These are phyloP conservation scores for Hyphodiscus hymeniophilus DNA, from an alignment of 495 filamentous ascomycete species.

Conservation along the genomic window DNA sequence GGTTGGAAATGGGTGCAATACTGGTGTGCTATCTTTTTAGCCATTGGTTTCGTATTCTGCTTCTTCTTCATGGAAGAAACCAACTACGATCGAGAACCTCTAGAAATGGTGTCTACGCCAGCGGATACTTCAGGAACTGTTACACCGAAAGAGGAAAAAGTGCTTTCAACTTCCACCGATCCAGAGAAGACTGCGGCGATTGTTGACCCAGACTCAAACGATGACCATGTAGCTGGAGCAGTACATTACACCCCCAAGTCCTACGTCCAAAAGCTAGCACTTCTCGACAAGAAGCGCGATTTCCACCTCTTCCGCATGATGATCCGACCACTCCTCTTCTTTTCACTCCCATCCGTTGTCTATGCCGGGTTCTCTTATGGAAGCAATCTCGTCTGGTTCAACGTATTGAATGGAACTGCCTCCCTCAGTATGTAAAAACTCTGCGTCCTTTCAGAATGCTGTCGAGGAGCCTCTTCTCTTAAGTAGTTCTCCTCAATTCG, in stretches of 20 bases:
- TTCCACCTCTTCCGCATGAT: constrained; percentile 35
- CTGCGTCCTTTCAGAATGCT: too few species aligned
- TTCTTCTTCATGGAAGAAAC: constrained; percentile 69
- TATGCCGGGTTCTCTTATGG: constrained; percentile 62
- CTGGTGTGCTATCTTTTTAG: constrained; percentile 56
- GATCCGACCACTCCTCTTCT: constrained; percentile 28
- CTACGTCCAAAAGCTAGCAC: constrained; percentile 46
- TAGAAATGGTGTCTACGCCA: constrained; percentile 21
- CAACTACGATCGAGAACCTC: constrained; percentile 42
- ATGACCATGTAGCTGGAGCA: neutral
- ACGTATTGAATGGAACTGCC: constrained; percentile 56
- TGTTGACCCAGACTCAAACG: neutral
- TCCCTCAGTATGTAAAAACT: constrained; percentile 37
- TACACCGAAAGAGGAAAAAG: constrained; percentile 4
- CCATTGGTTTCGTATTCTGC: constrained; percentile 44
- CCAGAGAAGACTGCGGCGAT: constrained; percentile 3
- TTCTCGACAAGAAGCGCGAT: constrained; percentile 40
- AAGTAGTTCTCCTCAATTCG: too few species aligned
- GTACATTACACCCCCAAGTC: constrained; percentile 27
- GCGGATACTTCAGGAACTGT: constrained; percentile 13
- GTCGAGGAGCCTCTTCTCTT: too few species aligned
- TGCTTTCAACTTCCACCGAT: neutral
- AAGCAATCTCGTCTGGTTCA: constrained; percentile 55
- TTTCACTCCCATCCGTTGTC: constrained; percentile 54
- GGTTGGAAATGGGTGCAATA: constrained; percentile 59